Evolutionary conservation across 108 stramenopile genomes (phyloP).

Genomic region (Bacterosira constricta): DNA sequence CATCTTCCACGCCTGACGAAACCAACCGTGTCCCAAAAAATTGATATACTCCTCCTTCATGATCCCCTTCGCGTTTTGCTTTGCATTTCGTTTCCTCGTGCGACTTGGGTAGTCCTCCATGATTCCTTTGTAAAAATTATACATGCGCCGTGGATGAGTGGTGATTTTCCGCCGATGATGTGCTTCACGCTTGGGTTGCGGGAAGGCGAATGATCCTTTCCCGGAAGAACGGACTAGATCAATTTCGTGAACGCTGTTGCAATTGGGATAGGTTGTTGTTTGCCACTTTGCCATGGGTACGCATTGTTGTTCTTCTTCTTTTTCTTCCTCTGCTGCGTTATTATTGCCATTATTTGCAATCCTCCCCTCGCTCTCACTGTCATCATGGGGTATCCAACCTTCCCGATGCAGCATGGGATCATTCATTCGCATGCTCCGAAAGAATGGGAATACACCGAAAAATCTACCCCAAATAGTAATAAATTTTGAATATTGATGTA

Average conservation of each 20-base stretch:
- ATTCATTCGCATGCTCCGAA: background rate
- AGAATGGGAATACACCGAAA: background rate
- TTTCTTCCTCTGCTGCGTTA: background rate
- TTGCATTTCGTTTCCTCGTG: constrained; percentile 7
- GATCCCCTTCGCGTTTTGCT: constrained; percentile 32
- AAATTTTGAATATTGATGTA: background rate
- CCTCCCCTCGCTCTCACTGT: background rate
- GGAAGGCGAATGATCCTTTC: constrained; percentile 19
- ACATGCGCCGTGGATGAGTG: constrained; percentile 13
- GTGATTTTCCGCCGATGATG: constrained; percentile 19
- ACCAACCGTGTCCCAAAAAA: constrained; percentile 83
- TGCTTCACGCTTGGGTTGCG: background rate
- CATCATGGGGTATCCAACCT: background rate
- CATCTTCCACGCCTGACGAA: constrained; percentile 78
- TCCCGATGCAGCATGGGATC: constrained; percentile 28
- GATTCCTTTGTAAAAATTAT: too few species aligned
- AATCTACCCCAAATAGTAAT: background rate
- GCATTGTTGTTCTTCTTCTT: constrained; percentile 43
- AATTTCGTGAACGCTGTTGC: constrained; percentile 80
- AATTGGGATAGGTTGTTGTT: constrained; percentile 68
- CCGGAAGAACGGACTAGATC: constrained; percentile 49
- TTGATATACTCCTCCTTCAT: constrained; percentile 40
- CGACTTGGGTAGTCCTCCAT: constrained; percentile 5
- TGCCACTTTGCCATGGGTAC: constrained; percentile 84
- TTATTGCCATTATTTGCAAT: background rate